A percentile compares a stretch with the other conserved stretches of the same genome.
Conservation (phyloP, 2,329 filamentous ascomycete species). For the Colletotrichum cereale region DNA sequence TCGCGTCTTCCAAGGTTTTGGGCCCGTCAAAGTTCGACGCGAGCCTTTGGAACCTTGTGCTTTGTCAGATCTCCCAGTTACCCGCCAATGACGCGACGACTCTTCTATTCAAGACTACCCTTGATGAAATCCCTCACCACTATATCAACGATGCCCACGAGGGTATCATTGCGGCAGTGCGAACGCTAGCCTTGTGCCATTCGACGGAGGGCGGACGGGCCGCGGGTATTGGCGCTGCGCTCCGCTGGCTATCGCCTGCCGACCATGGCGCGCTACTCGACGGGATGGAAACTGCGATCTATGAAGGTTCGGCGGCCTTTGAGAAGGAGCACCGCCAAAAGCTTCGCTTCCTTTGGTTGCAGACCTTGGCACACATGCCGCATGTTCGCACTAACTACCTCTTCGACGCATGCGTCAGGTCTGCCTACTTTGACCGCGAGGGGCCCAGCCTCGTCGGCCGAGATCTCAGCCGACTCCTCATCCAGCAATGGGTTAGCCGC, state of each 20-base stretch:
- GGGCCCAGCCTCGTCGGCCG: slow-evolving; percentile 19
- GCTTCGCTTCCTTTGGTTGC: slow-evolving; percentile 39
- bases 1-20: slow-evolving; percentile 30
- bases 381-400: slow-evolving; percentile 36
- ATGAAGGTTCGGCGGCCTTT: slow-evolving; percentile 16
- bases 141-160: slow-evolving; percentile 22
- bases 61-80: slow-evolving; percentile 26
- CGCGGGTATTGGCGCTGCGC: slow-evolving; percentile 34
- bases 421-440: slow-evolving; percentile 23
- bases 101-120: slow-evolving; percentile 23
- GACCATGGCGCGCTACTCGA: slow-evolving; percentile 21
- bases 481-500: slow-evolving; percentile 43
- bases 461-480: slow-evolving; percentile 41
- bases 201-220: slow-evolving; percentile 16
- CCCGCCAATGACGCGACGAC: background rate
- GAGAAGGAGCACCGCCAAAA: slow-evolving; percentile 1
- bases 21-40: slow-evolving; percentile 14
- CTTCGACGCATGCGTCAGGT: slow-evolving; percentile 39
- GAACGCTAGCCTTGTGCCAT: slow-evolving; percentile 21
- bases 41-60: slow-evolving; percentile 27
- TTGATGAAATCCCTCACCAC: slow-evolving; percentile 15
- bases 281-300: slow-evolving; percentile 18
- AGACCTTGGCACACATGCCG: slow-evolving; percentile 42
- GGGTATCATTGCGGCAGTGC: slow-evolving; percentile 34
- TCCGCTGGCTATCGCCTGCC: slow-evolving; percentile 14